A percentile compares a stretch with the other conserved stretches of the same genome.
Evolutionary conservation across 352 stramenopile genomes (phyloP).

Genomic region (Lagenidium sp.): DNA sequence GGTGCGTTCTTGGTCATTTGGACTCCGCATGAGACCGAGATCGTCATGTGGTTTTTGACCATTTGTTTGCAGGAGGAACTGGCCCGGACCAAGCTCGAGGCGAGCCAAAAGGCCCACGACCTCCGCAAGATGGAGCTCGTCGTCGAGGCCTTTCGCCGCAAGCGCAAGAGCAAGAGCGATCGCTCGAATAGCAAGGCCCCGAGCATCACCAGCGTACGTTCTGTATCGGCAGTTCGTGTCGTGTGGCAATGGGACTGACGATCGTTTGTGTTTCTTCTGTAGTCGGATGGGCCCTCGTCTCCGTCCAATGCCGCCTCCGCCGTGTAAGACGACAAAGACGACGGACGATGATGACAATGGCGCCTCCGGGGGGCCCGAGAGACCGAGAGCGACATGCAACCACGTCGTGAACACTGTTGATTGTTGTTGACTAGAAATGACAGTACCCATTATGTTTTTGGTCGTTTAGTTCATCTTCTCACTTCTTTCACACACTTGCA

Average conservation of each 20-base stretch:
- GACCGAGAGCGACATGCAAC: too few species aligned
- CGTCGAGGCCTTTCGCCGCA: slow-evolving; percentile 4
- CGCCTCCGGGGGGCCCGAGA: too few species aligned
- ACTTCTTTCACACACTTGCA: too few species aligned
- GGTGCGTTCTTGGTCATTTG: slow-evolving; percentile 3
- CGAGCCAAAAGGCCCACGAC: slow-evolving; percentile 12
- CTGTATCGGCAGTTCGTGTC: not conserved
- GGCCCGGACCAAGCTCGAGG: slow-evolving; percentile 10
- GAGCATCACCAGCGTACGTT: slow-evolving; percentile 5
- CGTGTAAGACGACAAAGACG: too few species aligned
- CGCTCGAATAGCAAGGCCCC: slow-evolving; percentile 6
- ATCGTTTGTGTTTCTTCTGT: not conserved
- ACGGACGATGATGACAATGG: too few species aligned
- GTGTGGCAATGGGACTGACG: not conserved
- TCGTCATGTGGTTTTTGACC: not conserved
- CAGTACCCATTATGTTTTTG: too few species aligned
- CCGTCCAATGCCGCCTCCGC: too few species aligned
- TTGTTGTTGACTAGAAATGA: too few species aligned
- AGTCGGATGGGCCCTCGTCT: not conserved
- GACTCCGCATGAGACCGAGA: not conserved
- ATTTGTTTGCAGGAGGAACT: slow-evolving; percentile 8
- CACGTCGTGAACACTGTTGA: too few species aligned
- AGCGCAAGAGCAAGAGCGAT: slow-evolving; percentile 4
- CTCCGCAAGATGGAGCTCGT: slow-evolving; percentile 13
- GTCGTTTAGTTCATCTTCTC: too few species aligned